Base-by-base conservation (phyloP, 2,329 filamentous ascomycete species). In the Mycocentrospora acerina region DNA sequence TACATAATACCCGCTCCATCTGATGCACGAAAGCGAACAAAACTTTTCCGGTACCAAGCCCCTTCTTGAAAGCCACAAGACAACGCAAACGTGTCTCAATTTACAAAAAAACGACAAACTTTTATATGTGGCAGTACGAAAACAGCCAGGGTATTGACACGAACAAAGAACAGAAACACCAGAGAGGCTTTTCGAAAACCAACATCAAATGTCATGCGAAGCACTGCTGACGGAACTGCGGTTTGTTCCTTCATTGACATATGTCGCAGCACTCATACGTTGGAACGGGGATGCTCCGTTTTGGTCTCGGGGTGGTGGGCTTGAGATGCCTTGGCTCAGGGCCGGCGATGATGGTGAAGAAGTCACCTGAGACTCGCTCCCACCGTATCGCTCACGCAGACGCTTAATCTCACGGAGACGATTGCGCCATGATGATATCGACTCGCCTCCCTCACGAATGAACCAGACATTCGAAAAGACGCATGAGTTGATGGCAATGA, bases 391-490 rank as follows among this genome's bases (percentile, higher is more conserved):
- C 42, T 94, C 88, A 18, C 90, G 82, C 33, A 98, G 77, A 29
- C 82, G 80, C 62, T 86, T 85, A 62, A 98, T 94, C 63, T 91
- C 87, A 32, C 86, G 81, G 10, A 97, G 78, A 32, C 93, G 83
- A 55, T 85, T 88, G 42, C 89, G 83, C 93, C 93, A 97, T 7
- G 88, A 88, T 9, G 89, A 93, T 19, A 93, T 78, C 59, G 95
- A 84, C 64, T 95, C 90, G 40, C 86, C 86, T 5, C 84, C 85
- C 48, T 86, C 80, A 31, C 83, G 78, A 57, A 81, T 83, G 31
- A 81, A 80, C 89, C 91, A 96, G n/a, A 96, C 90, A 29, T 86
- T 79, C 2, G 87, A 89, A 66, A 97, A 96, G 7, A 97, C 88
- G 11, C 88, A 94, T 0, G 93, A 90, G 60, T 96, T 97, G 46